Evolutionary conservation across 2,329 filamentous ascomycete genomes (phyloP).

Genomic region (Podosphaera fusca): DNA sequence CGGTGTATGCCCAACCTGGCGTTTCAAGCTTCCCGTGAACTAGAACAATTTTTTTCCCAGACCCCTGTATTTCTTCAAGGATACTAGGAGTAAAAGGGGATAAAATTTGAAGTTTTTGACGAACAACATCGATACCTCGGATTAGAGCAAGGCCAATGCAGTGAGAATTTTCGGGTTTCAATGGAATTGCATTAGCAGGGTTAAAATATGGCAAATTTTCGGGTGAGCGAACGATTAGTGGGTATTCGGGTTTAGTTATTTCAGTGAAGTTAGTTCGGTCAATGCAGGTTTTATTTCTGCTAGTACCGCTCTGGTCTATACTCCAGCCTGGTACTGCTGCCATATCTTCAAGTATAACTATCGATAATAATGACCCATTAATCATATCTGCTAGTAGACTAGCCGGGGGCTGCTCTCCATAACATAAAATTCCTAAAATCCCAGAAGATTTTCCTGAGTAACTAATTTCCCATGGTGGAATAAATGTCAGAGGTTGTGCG

Average conservation of each 20-base stretch:
- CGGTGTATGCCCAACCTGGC: constrained; percentile 46
- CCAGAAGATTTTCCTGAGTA: constrained; percentile 29
- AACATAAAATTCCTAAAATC: constrained; percentile 42
- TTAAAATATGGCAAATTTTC: constrained; percentile 40
- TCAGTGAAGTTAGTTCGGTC: neutral
- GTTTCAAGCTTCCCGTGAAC: constrained; percentile 45
- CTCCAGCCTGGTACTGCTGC: constrained; percentile 23
- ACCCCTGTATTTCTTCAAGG: constrained; percentile 20
- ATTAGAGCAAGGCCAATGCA: constrained; percentile 43
- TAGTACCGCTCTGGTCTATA: neutral
- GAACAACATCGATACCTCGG: constrained; percentile 38
- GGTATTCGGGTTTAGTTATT: constrained; percentile 2
- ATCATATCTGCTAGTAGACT: constrained; percentile 39
- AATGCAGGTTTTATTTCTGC: constrained; percentile 1
- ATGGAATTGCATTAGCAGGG: constrained; percentile 26
- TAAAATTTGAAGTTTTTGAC: constrained; percentile 35
- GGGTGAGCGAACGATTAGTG: constrained; percentile 18
- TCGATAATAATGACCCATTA: constrained; percentile 45
- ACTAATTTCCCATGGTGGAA: constrained; percentile 36
- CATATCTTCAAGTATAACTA: constrained; percentile 33
- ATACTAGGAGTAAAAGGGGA: constrained; percentile 28
- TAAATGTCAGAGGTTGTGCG: constrained; percentile 30
- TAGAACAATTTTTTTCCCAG: constrained; percentile 31
- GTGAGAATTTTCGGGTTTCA: constrained; percentile 35
- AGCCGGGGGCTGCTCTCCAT: constrained; percentile 37